Percentiles rank a stretch among this genome's conserved stretches.
Conservation (phyloP, 2,329 filamentous ascomycete species). For the Botrytis porri region DNA sequence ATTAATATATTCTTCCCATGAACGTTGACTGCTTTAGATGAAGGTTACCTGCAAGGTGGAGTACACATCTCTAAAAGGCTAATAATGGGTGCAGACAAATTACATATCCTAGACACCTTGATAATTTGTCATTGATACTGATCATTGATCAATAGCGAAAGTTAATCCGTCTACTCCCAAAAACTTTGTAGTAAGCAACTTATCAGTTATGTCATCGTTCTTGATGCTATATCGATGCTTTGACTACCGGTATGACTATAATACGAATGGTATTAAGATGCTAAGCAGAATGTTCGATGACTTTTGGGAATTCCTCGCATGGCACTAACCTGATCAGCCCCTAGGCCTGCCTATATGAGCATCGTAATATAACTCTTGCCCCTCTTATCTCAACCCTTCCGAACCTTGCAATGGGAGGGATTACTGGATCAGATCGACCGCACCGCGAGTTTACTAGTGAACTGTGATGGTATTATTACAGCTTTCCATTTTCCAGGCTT, state of each 20-base stretch:
- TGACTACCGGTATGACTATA: neutral
- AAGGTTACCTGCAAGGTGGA: neutral
- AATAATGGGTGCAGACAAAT: neutral
- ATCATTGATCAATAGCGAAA: neutral
- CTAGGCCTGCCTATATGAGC: slow-evolving; percentile 26
- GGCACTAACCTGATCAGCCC: neutral
- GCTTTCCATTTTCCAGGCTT: neutral
- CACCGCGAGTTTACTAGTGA: slow-evolving; percentile 3
- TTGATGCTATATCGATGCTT: neutral
- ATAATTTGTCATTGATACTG: neutral
- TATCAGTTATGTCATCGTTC: neutral
- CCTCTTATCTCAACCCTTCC: slow-evolving; percentile 21
- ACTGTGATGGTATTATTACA: slow-evolving; percentile 21
- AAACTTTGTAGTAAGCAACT: neutral
- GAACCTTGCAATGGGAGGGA: neutral
- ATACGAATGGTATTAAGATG: neutral
- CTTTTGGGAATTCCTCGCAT: neutral
- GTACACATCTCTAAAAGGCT: neutral
- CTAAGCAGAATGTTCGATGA: neutral
- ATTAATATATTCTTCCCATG: slow-evolving; percentile 15
- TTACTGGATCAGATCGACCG: slow-evolving; percentile 15
- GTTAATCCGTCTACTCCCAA: neutral
- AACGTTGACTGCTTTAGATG: neutral
- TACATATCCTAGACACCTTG: neutral
- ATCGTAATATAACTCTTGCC: slow-evolving; percentile 31